These are phyloP conservation scores for Silene latifolia DNA, from an alignment of 148 eudicot species.

Conservation along the genomic window DNA sequence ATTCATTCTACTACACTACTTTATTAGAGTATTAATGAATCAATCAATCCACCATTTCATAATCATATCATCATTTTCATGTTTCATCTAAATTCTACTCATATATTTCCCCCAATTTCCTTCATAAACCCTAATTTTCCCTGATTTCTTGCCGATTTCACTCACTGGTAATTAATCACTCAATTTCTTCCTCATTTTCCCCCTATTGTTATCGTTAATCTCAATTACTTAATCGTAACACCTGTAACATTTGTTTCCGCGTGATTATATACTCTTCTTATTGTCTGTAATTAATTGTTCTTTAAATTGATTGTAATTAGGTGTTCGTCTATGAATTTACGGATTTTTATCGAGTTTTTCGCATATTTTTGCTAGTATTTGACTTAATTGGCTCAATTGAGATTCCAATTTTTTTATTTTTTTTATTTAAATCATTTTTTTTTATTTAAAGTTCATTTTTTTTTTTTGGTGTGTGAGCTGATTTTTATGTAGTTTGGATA, in stretches of 20 bases:
- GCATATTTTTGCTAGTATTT: no score
- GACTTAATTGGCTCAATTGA: no score
- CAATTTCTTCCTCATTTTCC: background rate
- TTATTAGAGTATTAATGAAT: no score
- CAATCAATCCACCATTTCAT: background rate
- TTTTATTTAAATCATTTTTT: no score
- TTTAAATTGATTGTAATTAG: background rate
- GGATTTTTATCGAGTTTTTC: background rate
- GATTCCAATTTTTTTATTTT: no score
- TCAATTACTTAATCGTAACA: background rate
- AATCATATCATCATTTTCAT: background rate
- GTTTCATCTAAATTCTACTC: background rate
- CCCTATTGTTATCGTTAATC: background rate
- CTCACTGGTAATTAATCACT: constrained; percentile 5
- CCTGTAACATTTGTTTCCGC: background rate
- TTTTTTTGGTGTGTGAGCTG: background rate
- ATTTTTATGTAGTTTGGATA: background rate
- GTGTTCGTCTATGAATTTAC: background rate
- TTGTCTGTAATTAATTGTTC: background rate
- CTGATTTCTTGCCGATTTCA: background rate
- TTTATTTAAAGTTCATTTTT: background rate
- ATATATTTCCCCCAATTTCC: background rate
- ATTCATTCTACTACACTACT: background rate
- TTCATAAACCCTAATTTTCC: constrained; percentile 1
- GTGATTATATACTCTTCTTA: background rate